phyloP scores from a whole-genome alignment of 805 yeast species.

The Nakazawaea populi region DNA sequence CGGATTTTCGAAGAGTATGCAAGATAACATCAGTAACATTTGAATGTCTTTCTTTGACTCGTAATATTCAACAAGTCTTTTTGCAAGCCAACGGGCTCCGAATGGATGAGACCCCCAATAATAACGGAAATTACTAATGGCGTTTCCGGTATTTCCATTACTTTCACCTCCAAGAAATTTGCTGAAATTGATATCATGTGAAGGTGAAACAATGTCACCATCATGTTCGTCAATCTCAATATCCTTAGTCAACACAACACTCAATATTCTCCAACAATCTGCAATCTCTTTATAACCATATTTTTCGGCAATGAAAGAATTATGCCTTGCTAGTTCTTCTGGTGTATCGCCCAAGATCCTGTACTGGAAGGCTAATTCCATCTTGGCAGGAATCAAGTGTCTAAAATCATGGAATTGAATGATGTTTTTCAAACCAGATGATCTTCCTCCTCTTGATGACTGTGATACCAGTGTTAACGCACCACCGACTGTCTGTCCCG shows the following conservation, averaged over 20 bases:
- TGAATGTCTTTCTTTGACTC: conserved; percentile 66
- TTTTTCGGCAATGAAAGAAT: conserved; percentile 62
- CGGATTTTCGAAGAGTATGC: conserved; percentile 51
- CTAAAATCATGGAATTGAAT: conserved; percentile 61
- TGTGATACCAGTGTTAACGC: conserved; percentile 22
- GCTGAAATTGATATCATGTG: too few species aligned
- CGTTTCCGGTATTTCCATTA: conserved; percentile 9
- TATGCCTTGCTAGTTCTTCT: conserved; percentile 58
- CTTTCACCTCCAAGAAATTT: conserved; percentile 6
- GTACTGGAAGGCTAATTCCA: conserved; percentile 64
- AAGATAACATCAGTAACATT: conserved; percentile 85
- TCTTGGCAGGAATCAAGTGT: conserved; percentile 68
- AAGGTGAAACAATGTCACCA: not conserved
- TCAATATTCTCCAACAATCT: conserved; percentile 68
- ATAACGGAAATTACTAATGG: conserved; percentile 22
- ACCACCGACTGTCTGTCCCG: conserved; percentile 27
- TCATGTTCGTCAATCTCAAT: conserved; percentile 20
- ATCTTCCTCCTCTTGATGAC: conserved; percentile 14
- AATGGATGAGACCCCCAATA: conserved; percentile 82
- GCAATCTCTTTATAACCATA: conserved; percentile 59
- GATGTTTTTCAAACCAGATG: conserved; percentile 39
- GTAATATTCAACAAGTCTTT: conserved; percentile 56
- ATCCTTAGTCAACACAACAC: conserved; percentile 38
- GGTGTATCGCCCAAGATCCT: conserved; percentile 59
- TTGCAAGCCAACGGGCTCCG: conserved; percentile 63